phyloP scores from a whole-genome alignment of 352 stramenopile genomes.

The Globisporangium radiosum region DNA sequence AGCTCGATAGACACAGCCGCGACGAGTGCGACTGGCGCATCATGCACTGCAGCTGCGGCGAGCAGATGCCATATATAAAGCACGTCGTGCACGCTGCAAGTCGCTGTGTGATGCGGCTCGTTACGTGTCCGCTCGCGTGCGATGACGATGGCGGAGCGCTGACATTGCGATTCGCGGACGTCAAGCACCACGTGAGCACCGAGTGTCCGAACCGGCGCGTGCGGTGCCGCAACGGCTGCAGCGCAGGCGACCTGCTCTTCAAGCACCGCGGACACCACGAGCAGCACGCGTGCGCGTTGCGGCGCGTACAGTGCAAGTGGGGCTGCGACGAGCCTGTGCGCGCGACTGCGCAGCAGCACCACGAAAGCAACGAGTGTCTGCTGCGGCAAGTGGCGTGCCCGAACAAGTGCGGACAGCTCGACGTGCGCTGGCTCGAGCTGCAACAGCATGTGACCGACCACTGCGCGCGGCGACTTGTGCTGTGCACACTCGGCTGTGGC shows the following conservation, averaged over 20 bases:
- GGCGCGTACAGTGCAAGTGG: slow-evolving; percentile 52
- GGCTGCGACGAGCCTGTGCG: slow-evolving; percentile 46
- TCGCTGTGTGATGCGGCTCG: slow-evolving; percentile 38
- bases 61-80: slow-evolving; percentile 49
- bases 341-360: slow-evolving; percentile 26
- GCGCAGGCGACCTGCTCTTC: slow-evolving; percentile 25
- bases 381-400: slow-evolving; percentile 38
- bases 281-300: slow-evolving; percentile 28
- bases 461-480: slow-evolving; percentile 28
- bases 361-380: slow-evolving; percentile 56
- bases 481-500: slow-evolving; percentile 42
- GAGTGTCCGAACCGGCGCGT: slow-evolving; percentile 43
- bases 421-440: slow-evolving; percentile 26
- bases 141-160: not conserved
- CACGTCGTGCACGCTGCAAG: slow-evolving; percentile 32
- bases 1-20: slow-evolving; percentile 22
- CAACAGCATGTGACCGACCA: slow-evolving; percentile 26
- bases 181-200: slow-evolving; percentile 39
- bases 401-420: slow-evolving; percentile 36
- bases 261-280: slow-evolving; percentile 48
- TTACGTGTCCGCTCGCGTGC: slow-evolving; percentile 49
- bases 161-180: slow-evolving; percentile 24
- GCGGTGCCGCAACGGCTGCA: slow-evolving; percentile 67
- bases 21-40: slow-evolving; percentile 40
- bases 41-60: slow-evolving; percentile 46